Conservation (phyloP, 139 green algal species). For the Chlamydomonas sphaeroides region DNA sequence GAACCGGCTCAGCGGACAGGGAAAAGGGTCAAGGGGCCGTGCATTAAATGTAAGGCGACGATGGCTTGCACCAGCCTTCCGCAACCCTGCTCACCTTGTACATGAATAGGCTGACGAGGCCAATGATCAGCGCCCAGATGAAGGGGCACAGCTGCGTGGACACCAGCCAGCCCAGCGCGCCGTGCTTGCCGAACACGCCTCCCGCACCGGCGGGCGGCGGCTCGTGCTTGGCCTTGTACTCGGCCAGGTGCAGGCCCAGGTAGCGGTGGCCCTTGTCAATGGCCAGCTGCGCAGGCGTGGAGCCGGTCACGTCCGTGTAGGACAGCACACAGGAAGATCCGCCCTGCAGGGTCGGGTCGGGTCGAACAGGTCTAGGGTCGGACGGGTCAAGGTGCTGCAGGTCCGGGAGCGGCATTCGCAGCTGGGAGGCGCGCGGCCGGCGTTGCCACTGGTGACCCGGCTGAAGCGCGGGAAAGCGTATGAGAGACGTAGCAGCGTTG, state of each 20-base stretch:
- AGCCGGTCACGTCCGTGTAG: slow-evolving; percentile 82
- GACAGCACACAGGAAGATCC: slow-evolving; percentile 69
- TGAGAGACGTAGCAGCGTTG: too few species aligned
- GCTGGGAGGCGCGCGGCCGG: too few species aligned
- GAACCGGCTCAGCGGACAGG: too few species aligned
- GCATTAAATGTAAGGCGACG: too few species aligned
- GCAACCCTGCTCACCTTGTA: slow-evolving; percentile 58
- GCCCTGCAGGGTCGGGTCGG: slow-evolving; percentile 67
- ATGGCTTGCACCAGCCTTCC: too few species aligned
- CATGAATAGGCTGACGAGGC: slow-evolving; percentile 72
- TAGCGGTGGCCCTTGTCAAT: slow-evolving; percentile 92
- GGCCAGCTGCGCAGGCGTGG: slow-evolving; percentile 90
- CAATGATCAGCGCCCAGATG: slow-evolving; percentile 84
- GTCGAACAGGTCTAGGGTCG: too few species aligned
- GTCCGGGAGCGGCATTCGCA: too few species aligned
- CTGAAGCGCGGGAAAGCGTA: too few species aligned
- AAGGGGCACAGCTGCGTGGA: slow-evolving; percentile 82
- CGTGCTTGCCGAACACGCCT: slow-evolving; percentile 62
- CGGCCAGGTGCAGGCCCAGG: slow-evolving; percentile 76
- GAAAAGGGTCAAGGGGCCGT: too few species aligned
- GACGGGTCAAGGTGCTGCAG: too few species aligned
- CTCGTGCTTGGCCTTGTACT: slow-evolving; percentile 61
- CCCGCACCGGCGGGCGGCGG: slow-evolving; percentile 18
- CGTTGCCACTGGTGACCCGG: too few species aligned
- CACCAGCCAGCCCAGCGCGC: slow-evolving; percentile 62